phyloP scores from a whole-genome alignment of 805 yeast genomes.

The Saccharomycopsis sp. region DNA sequence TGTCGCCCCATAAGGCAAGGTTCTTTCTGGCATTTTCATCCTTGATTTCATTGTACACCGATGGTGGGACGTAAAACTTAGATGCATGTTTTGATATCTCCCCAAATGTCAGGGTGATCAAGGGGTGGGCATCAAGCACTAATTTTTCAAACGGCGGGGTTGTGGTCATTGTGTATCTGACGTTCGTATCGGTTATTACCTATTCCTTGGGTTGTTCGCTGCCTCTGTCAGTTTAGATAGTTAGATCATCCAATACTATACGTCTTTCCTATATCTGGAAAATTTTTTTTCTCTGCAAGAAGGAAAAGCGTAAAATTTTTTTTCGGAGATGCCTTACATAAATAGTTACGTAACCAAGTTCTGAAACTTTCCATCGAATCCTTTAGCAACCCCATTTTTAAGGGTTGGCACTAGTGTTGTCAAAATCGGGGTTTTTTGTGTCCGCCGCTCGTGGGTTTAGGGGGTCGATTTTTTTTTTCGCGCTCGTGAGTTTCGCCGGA shows the following conservation, averaged over 20 bases:
- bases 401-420: no score
- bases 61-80: slow-evolving; percentile 82
- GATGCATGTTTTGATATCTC: slow-evolving; percentile 64
- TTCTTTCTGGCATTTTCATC: slow-evolving; percentile 82
- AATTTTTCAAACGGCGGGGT: slow-evolving; percentile 27
- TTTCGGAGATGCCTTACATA: slow-evolving; percentile 15
- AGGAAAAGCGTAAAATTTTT: no score
- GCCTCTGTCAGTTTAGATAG: no score
- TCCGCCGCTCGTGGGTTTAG: no score
- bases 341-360: not conserved
- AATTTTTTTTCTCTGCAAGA: not conserved
- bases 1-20: slow-evolving; percentile 73
- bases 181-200: no score
- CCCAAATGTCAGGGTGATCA: slow-evolving; percentile 78
- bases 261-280: not conserved
- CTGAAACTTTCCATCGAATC: not conserved
- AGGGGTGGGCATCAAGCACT: slow-evolving; percentile 91
- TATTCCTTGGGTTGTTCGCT: no score
- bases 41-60: slow-evolving; percentile 78
- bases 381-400: no score
- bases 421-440: no score
- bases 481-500: no score
- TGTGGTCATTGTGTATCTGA: not conserved
- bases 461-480: no score
- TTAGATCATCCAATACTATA: no score